These are phyloP conservation scores for Taiozyma sp. DNA, from an alignment of 1,139 yeast species.

Conservation along the genomic window DNA sequence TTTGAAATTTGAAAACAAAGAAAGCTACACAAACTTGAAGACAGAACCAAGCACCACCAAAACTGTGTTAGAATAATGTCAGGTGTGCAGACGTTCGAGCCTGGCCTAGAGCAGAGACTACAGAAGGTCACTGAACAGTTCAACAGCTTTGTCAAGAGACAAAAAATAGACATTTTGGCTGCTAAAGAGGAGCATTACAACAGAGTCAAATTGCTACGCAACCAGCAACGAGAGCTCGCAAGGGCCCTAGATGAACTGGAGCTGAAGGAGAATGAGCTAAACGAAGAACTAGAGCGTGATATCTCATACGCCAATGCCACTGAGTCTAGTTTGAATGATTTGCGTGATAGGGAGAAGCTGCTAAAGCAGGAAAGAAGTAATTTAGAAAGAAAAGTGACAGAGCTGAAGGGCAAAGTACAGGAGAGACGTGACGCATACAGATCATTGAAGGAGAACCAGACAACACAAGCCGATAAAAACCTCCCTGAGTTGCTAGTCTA, in stretches of 20 bases:
- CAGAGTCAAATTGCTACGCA: slow-evolving; percentile 15
- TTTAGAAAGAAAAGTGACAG: slow-evolving; percentile 21
- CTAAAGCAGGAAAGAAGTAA: slow-evolving; percentile 21
- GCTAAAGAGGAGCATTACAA: slow-evolving; percentile 20
- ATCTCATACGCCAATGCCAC: slow-evolving; percentile 16
- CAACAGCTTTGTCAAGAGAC: slow-evolving; percentile 21
- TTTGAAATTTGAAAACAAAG: not conserved
- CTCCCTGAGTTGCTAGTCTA: slow-evolving; percentile 33
- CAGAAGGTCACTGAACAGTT: slow-evolving; percentile 22
- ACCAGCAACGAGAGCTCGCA: slow-evolving; percentile 23
- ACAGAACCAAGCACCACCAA: not conserved
- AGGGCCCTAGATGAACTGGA: slow-evolving; percentile 19
- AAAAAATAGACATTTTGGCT: slow-evolving; percentile 19
- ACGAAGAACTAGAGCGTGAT: slow-evolving; percentile 18
- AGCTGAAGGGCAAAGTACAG: slow-evolving; percentile 28
- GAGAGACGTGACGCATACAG: slow-evolving; percentile 26
- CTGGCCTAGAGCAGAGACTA: slow-evolving; percentile 23
- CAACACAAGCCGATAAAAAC: slow-evolving; percentile 32
- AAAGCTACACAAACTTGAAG: not conserved
- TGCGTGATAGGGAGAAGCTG: slow-evolving; percentile 15
- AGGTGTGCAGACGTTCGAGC: slow-evolving; percentile 10
- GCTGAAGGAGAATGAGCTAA: slow-evolving; percentile 22
- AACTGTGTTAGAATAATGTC: slow-evolving; percentile 5
- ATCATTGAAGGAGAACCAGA: slow-evolving; percentile 24
- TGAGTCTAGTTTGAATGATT: slow-evolving; percentile 18